Conservation (phyloP, 441 rosid genomes). For the Corymbia calophylla region DNA sequence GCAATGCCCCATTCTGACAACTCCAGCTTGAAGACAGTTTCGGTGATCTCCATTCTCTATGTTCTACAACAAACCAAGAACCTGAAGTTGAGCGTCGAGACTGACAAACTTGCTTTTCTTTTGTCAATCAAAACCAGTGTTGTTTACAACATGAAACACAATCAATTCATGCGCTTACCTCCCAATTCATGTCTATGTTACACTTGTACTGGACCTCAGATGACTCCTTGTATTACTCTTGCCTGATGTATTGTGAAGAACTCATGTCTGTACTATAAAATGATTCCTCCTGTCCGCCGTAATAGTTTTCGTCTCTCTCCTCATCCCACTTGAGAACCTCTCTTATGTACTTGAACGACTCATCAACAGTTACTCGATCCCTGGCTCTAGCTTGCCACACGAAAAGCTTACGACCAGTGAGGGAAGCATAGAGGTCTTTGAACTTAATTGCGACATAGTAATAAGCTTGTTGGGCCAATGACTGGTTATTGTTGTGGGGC, state of each 20-base stretch:
- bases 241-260: constrained; percentile 79
- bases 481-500: constrained; percentile 56
- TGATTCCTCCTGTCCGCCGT: constrained; percentile 75
- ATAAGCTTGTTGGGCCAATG: constrained; percentile 89
- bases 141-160: not conserved
- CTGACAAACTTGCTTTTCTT: not conserved
- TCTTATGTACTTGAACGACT: constrained; percentile 88
- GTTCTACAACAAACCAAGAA: not conserved
- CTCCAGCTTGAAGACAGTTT: not conserved
- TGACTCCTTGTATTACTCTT: constrained; percentile 21
- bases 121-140: not conserved
- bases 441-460: constrained; percentile 93
- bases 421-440: constrained; percentile 75
- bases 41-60: not conserved
- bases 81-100: not conserved
- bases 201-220: not conserved
- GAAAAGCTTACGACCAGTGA: constrained; percentile 73
- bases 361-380: constrained; percentile 65
- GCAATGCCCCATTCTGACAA: not conserved
- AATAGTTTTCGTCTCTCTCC: constrained; percentile 69
- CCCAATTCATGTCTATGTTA: not conserved
- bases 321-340: constrained; percentile 97
- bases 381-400: constrained; percentile 94
- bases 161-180: not conserved
- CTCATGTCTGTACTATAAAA: constrained; percentile 91